Evolutionary conservation across 164 flowering plant genomes (phyloP).

Genomic region (Dillenia suffruticosa): DNA sequence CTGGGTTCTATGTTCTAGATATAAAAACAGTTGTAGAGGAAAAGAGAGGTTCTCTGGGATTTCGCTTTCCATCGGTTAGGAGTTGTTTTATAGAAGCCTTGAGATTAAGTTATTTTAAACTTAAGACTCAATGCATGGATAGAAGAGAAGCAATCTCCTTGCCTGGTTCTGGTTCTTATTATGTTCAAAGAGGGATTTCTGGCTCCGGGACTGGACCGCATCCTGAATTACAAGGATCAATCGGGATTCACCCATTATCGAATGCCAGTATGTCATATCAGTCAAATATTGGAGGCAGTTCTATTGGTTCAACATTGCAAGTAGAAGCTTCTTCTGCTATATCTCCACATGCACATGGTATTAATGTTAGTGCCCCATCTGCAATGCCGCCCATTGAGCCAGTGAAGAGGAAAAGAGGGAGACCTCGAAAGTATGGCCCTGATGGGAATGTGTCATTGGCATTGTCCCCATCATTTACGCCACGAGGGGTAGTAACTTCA

Average conservation of each 20-base stretch:
- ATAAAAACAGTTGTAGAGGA: too few species aligned
- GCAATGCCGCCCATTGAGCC: conserved; percentile 36
- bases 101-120: neutral
- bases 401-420: conserved; percentile 72
- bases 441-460: conserved; percentile 63
- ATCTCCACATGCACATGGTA: conserved; percentile 51
- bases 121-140: conserved; percentile 82
- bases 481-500: conserved; percentile 26
- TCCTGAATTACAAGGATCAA: conserved; percentile 40
- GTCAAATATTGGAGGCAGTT: conserved; percentile 37
- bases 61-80: neutral
- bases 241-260: conserved; percentile 37
- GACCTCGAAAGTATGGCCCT: conserved; percentile 87
- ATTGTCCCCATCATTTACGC: conserved; percentile 45
- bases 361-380: conserved; percentile 33
- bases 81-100: neutral
- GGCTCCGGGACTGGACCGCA: conserved; percentile 44
- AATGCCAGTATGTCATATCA: conserved; percentile 38
- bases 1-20: too few species aligned
- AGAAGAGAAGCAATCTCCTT: conserved; percentile 77
- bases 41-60: neutral
- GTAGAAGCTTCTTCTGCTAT: conserved; percentile 42
- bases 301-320: conserved; percentile 40
- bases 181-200: conserved; percentile 58
- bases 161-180: conserved; percentile 57